Evolutionary conservation across 495 filamentous ascomycete species (phyloP).

Genomic region (Aspergillus funiculosus): DNA sequence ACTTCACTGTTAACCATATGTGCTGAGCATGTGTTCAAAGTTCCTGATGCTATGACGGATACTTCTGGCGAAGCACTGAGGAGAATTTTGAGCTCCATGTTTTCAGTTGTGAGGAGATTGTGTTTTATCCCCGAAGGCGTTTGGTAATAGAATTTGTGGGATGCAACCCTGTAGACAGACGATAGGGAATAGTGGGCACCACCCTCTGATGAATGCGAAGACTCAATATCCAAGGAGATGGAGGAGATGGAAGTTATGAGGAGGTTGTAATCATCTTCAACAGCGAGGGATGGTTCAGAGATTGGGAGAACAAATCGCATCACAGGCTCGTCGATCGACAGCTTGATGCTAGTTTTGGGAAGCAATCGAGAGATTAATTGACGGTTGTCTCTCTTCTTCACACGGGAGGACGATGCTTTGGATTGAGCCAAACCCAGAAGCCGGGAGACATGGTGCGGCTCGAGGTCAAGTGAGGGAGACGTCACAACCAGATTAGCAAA

Average conservation of each 20-base stretch:
- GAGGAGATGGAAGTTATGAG: conserved; percentile 92
- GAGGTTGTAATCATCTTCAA: conserved; percentile 73
- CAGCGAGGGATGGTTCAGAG: conserved; percentile 51
- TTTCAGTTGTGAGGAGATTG: conserved; percentile 78
- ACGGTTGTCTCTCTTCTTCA: conserved; percentile 46
- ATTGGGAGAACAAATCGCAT: conserved; percentile 80
- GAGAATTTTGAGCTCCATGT: conserved; percentile 77
- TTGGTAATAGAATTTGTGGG: conserved; percentile 93
- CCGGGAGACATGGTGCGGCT: conserved; percentile 85
- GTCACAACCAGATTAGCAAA: conserved; percentile 95
- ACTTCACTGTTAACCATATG: conserved; percentile 91
- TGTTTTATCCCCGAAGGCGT: conserved; percentile 74
- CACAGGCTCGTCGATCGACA: conserved; percentile 94
- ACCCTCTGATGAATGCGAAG: conserved; percentile 81
- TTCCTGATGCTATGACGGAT: conserved; percentile 70
- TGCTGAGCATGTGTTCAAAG: conserved; percentile 77
- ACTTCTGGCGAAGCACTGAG: conserved; percentile 82
- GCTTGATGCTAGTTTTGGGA: conserved; percentile 90
- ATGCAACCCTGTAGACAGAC: conserved; percentile 73
- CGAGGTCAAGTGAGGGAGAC: conserved; percentile 91
- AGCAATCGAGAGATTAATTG: conserved; percentile 83
- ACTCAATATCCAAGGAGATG: conserved; percentile 85
- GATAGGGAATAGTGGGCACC: conserved; percentile 81
- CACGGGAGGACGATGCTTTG: conserved; percentile 46
- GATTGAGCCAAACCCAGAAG: conserved; percentile 66